Percentiles rank a stretch among this genome's conserved stretches.
These are phyloP conservation scores for Fusarium agapanthi DNA, from an alignment of 2,329 filamentous ascomycete species.

Conservation along the genomic window DNA sequence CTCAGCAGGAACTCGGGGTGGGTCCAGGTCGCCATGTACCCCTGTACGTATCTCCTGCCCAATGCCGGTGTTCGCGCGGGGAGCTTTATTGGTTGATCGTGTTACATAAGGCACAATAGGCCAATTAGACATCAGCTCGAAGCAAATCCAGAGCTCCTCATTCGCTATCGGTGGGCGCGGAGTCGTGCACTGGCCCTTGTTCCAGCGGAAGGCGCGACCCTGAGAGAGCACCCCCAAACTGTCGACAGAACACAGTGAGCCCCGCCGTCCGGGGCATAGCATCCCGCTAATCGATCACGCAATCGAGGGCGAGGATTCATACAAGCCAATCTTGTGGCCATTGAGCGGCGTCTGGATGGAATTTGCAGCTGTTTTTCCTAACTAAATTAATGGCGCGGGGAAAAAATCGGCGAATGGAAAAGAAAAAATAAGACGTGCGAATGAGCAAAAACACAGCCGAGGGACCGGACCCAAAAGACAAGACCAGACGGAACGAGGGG, in stretches of 20 bases:
- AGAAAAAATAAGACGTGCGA: slow-evolving; percentile 35
- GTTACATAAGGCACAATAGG: neutral
- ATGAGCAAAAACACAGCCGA: slow-evolving; percentile 33
- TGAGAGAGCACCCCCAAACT: slow-evolving; percentile 32
- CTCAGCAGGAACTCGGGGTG: slow-evolving; percentile 45
- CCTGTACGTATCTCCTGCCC: slow-evolving; percentile 23
- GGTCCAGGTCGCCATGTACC: slow-evolving; percentile 16
- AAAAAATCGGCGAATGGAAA: slow-evolving; percentile 40
- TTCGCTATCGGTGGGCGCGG: slow-evolving; percentile 41
- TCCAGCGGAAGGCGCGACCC: slow-evolving; percentile 32
- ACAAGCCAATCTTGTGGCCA: slow-evolving; percentile 37
- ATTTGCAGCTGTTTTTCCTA: slow-evolving; percentile 21
- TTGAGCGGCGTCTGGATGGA: slow-evolving; percentile 29
- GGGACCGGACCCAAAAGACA: slow-evolving; percentile 23
- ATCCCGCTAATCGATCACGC: slow-evolving; percentile 46
- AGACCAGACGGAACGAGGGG: slow-evolving; percentile 24
- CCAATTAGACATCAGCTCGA: slow-evolving; percentile 24
- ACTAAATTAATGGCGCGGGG: slow-evolving; percentile 38
- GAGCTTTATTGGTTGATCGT: slow-evolving; percentile 23
- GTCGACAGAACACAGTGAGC: slow-evolving; percentile 27
- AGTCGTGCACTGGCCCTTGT: slow-evolving; percentile 28
- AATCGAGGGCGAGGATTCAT: slow-evolving; percentile 44
- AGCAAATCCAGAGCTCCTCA: slow-evolving; percentile 38
- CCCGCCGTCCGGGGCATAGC: slow-evolving; percentile 43
- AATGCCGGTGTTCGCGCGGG: slow-evolving; percentile 26